phyloP scores from a whole-genome alignment of 2,329 filamentous ascomycete species.

The Gnomoniopsis smithogilvyi region DNA sequence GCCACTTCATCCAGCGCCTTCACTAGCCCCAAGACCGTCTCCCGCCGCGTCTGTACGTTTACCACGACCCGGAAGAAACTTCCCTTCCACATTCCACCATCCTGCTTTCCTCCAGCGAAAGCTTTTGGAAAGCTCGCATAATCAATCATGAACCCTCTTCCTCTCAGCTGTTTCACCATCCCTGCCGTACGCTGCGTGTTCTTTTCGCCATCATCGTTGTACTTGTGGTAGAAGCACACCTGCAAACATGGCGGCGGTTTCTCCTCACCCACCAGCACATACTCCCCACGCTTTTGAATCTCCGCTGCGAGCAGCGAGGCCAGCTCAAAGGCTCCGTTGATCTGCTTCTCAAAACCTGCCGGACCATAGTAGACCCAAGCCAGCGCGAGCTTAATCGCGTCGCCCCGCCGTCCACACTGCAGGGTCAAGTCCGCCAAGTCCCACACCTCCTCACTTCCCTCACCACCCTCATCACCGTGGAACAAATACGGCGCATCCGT shows the following conservation, averaged over 20 bases:
- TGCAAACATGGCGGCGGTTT: slow-evolving; percentile 86
- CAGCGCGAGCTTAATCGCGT: slow-evolving; percentile 82
- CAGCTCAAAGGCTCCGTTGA: slow-evolving; percentile 70
- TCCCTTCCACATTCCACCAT: slow-evolving; percentile 30
- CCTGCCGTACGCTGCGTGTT: slow-evolving; percentile 49
- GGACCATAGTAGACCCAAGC: slow-evolving; percentile 88
- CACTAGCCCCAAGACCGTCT: slow-evolving; percentile 51
- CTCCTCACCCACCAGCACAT: slow-evolving; percentile 65
- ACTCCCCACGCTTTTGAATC: slow-evolving; percentile 53
- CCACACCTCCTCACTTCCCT: slow-evolving; percentile 59
- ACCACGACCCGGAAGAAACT: slow-evolving; percentile 60
- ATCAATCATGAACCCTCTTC: slow-evolving; percentile 57
- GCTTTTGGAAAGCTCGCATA: slow-evolving; percentile 51
- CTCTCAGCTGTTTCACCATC: slow-evolving; percentile 46
- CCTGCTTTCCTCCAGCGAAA: not conserved
- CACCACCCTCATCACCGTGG: slow-evolving; percentile 51
- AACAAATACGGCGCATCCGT: slow-evolving; percentile 85
- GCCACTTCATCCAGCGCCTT: slow-evolving; percentile 50
- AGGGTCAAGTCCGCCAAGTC: slow-evolving; percentile 90
- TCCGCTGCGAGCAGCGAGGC: slow-evolving; percentile 66
- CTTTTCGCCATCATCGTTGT: slow-evolving; percentile 36
- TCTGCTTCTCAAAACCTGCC: slow-evolving; percentile 64
- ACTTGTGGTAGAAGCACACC: slow-evolving; percentile 86
- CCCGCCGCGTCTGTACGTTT: slow-evolving; percentile 51
- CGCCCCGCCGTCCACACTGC: slow-evolving; percentile 85